Evolutionary conservation across 1,284 basidiomycete species (phyloP).

Genomic region (Ustilago lituana): DNA sequence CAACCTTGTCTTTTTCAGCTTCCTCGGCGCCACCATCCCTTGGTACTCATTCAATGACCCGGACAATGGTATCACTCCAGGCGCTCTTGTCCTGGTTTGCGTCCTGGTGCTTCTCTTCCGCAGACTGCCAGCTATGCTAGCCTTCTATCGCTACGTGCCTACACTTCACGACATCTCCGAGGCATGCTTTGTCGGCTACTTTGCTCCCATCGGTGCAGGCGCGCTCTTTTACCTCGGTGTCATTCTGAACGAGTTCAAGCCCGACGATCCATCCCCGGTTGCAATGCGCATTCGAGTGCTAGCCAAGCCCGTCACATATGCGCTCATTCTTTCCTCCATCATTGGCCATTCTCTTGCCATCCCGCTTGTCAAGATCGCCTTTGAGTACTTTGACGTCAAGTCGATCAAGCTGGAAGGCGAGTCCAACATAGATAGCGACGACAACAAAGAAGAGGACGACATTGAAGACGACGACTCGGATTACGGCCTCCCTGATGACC

Average conservation of each 20-base stretch:
- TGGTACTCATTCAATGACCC: constrained; percentile 56
- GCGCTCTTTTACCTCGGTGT: constrained; percentile 54
- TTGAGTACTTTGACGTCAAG: constrained; percentile 41
- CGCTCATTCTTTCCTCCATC: constrained; percentile 52
- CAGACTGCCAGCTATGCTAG: constrained; percentile 62
- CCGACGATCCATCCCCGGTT: constrained; percentile 25
- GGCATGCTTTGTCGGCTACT: constrained; percentile 67
- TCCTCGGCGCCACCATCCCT: constrained; percentile 61
- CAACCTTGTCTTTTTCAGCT: constrained; percentile 67
- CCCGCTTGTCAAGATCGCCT: constrained; percentile 52
- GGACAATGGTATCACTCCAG: constrained; percentile 63
- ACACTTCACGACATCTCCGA: constrained; percentile 59
- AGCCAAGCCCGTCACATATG: constrained; percentile 56
- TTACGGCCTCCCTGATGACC: background rate
- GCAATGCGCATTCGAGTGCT: constrained; percentile 40
- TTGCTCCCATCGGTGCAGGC: constrained; percentile 69
- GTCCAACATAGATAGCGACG: constrained; percentile 17
- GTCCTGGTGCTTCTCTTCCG: constrained; percentile 69
- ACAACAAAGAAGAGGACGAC: constrained; percentile 12
- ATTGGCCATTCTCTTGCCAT: constrained; percentile 55
- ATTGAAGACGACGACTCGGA: constrained; percentile 2
- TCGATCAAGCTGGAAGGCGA: constrained; percentile 50
- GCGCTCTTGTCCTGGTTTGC: constrained; percentile 67
- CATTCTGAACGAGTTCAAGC: constrained; percentile 51
- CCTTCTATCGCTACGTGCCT: constrained; percentile 60